phyloP scores from a whole-genome alignment of 805 yeast genomes.

The Alloascoidea hylecoeti region DNA sequence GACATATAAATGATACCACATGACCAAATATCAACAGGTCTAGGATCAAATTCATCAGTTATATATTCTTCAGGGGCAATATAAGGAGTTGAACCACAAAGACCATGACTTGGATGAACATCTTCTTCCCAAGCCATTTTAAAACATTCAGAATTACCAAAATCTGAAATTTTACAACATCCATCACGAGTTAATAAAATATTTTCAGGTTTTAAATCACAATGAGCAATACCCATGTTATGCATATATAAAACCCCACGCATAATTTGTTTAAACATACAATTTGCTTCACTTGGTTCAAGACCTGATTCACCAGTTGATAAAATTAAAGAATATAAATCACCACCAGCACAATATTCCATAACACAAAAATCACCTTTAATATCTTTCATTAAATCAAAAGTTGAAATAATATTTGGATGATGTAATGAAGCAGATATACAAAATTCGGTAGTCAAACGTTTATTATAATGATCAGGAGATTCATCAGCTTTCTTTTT shows the following conservation, averaged over 20 bases:
- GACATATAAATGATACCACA: conserved; percentile 65
- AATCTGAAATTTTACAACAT: conserved; percentile 61
- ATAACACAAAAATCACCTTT: conserved; percentile 67
- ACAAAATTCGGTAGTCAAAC: conserved; percentile 85
- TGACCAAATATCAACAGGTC: conserved; percentile 83
- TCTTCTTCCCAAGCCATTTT: conserved; percentile 81
- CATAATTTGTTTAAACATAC: conserved; percentile 77
- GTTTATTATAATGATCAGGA: conserved; percentile 40
- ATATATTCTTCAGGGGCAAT: conserved; percentile 83
- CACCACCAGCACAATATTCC: conserved; percentile 93
- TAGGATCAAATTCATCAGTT: conserved; percentile 50
- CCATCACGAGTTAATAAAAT: conserved; percentile 56
- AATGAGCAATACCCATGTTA: conserved; percentile 84
- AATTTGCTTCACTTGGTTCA: conserved; percentile 63
- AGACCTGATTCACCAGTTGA: conserved; percentile 33
- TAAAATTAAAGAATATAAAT: conserved; percentile 45
- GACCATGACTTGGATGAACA: conserved; percentile 54
- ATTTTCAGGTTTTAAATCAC: conserved; percentile 87
- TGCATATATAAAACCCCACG: conserved; percentile 80
- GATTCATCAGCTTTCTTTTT: conserved; percentile 46
- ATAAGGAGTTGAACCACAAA: conserved; percentile 82
- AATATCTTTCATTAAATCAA: conserved; percentile 67
- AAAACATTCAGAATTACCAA: conserved; percentile 86
- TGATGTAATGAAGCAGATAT: conserved; percentile 67
- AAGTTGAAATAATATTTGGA: conserved; percentile 63